Conservation (phyloP, 805 yeast species). For the Cyberlindnera sargentensis region DNA sequence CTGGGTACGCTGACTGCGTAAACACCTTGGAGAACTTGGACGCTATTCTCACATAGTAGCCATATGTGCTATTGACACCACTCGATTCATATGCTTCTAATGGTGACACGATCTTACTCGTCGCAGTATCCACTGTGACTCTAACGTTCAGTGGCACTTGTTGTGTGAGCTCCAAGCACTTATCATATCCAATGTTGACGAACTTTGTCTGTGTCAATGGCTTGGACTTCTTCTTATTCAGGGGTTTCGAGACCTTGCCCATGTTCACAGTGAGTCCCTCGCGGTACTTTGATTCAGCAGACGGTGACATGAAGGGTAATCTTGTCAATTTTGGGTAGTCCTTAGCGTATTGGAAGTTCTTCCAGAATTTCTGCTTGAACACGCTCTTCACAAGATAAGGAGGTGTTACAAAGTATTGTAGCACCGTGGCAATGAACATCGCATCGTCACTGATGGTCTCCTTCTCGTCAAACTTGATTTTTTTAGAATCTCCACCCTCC, state of each 20-base stretch:
- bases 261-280: conserved; percentile 53
- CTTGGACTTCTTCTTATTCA: conserved; percentile 33
- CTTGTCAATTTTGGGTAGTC: conserved; percentile 66
- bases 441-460: conserved; percentile 29
- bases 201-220: conserved; percentile 56
- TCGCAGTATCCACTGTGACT: conserved; percentile 69
- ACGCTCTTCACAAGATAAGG: conserved; percentile 64
- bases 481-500: conserved; percentile 15
- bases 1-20: conserved; percentile 57
- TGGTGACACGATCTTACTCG: conserved; percentile 61
- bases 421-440: conserved; percentile 54
- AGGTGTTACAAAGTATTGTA: conserved; percentile 82
- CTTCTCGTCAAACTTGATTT: conserved; percentile 24
- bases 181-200: conserved; percentile 66
- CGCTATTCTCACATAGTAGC: conserved; percentile 70
- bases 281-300: conserved; percentile 34
- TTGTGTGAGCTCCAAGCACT: conserved; percentile 50
- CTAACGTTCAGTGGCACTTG: conserved; percentile 72
- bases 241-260: conserved; percentile 29
- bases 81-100: conserved; percentile 57
- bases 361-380: conserved; percentile 41
- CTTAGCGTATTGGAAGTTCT: conserved; percentile 54
- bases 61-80: conserved; percentile 58
- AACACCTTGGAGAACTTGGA: conserved; percentile 54
- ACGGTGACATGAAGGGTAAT: conserved; percentile 62